Conservation (phyloP, 768 basidiomycete genomes). For the Boletus subparvulus region DNA sequence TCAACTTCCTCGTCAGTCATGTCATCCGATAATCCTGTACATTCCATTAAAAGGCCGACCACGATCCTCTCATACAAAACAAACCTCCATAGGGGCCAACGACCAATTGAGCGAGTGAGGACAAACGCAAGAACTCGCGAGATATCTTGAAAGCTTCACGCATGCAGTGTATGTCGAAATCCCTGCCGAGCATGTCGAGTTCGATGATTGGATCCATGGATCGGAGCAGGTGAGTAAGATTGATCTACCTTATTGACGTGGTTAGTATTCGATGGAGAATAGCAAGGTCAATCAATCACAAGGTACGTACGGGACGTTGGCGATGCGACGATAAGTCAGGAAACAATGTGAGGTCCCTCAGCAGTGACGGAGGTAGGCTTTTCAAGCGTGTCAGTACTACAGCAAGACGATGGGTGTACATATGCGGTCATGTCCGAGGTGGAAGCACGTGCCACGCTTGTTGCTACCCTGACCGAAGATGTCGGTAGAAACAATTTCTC, state of each 20-base stretch:
- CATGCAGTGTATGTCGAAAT: neutral
- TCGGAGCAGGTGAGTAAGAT: neutral
- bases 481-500: neutral
- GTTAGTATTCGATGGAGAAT: neutral
- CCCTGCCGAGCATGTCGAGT: neutral
- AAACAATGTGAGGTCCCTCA: neutral
- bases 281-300: too few species aligned
- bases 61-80: neutral
- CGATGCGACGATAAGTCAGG: neutral
- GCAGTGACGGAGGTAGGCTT: slow-evolving; percentile 1
- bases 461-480: neutral
- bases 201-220: neutral
- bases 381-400: neutral
- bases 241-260: neutral
- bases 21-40: neutral
- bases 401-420: neutral
- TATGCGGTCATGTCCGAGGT: too few species aligned
- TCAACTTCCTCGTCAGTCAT: too few species aligned
- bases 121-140: neutral
- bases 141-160: neutral
- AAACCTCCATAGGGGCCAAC: neutral
- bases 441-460: neutral
- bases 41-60: neutral
- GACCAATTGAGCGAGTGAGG: neutral
- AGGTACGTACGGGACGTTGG: neutral